phyloP scores from a whole-genome alignment of 164 flowering plant species.

The Sextonia rubra region DNA sequence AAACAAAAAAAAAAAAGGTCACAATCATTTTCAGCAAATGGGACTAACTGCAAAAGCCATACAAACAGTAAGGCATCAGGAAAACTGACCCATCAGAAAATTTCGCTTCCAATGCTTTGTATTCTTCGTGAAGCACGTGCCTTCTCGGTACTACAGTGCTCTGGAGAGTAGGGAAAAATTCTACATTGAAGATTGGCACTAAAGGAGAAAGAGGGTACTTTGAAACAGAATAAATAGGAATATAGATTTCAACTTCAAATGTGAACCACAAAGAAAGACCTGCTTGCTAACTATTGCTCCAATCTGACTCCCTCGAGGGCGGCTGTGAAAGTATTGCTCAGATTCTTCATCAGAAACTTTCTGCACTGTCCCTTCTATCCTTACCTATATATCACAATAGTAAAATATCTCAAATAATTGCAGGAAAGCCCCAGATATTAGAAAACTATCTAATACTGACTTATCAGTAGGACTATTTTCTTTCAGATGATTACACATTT shows the following conservation, averaged over 20 bases:
- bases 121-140: constrained; percentile 49
- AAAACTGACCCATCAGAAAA: constrained; percentile 71
- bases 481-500: too few relatives aligned
- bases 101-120: constrained; percentile 61
- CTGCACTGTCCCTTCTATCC: constrained; percentile 83
- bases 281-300: constrained; percentile 90
- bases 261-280: constrained; percentile 27
- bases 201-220: neutral
- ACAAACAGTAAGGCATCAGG: neutral
- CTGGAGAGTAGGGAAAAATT: constrained; percentile 31
- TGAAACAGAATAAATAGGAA: neutral
- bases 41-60: neutral
- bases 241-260: neutral
- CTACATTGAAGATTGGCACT: neutral
- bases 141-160: constrained; percentile 81
- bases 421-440: too few relatives aligned
- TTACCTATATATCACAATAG: constrained; percentile 40
- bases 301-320: constrained; percentile 90
- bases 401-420: neutral
- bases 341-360: constrained; percentile 88
- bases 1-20: too few relatives aligned
- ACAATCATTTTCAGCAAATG: neutral
- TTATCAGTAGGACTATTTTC: too few relatives aligned
- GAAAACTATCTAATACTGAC: too few relatives aligned
- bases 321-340: constrained; percentile 83